phyloP scores from a whole-genome alignment of 2,329 filamentous ascomycete genomes.

The Stenocarpella maydis region DNA sequence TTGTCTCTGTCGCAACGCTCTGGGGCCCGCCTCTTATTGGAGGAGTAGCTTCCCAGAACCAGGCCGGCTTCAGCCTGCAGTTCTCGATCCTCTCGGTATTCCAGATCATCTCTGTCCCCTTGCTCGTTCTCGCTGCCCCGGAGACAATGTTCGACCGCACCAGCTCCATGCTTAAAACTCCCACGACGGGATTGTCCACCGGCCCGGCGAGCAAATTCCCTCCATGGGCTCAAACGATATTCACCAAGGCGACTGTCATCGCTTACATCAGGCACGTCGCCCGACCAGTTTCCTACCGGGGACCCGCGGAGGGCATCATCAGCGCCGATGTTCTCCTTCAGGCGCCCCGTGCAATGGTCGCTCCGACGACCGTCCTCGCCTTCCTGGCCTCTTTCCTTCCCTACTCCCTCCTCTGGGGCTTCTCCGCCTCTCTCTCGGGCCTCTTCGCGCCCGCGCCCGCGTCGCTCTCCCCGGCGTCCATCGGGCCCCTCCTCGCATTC shows the following conservation, averaged over 20 bases:
- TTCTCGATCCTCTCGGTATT: slow-evolving; percentile 62
- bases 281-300: slow-evolving; percentile 49
- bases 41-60: slow-evolving; percentile 54
- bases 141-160: slow-evolving; percentile 62
- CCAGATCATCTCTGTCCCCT: slow-evolving; percentile 54
- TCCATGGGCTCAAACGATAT: slow-evolving; percentile 39
- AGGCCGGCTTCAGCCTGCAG: slow-evolving; percentile 54
- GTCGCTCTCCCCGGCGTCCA: slow-evolving; percentile 46
- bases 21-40: slow-evolving; percentile 64
- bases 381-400: slow-evolving; percentile 56
- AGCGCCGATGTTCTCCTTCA: slow-evolving; percentile 50
- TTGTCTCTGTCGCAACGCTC: slow-evolving; percentile 54
- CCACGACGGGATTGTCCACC: slow-evolving; percentile 41
- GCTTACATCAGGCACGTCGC: slow-evolving; percentile 50
- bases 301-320: slow-evolving; percentile 36
- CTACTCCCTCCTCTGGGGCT: slow-evolving; percentile 55
- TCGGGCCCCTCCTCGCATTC: slow-evolving; percentile 55
- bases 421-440: slow-evolving; percentile 54
- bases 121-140: slow-evolving; percentile 57
- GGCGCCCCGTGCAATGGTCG: slow-evolving; percentile 54
- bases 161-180: slow-evolving; percentile 40
- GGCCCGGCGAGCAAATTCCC: slow-evolving; percentile 36
- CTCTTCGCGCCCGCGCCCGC: slow-evolving; percentile 56
- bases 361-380: slow-evolving; percentile 59
- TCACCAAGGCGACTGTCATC: slow-evolving; percentile 43